Evolutionary conservation across 805 yeast species (phyloP).

Genomic region (Teunomyces tritomae): DNA sequence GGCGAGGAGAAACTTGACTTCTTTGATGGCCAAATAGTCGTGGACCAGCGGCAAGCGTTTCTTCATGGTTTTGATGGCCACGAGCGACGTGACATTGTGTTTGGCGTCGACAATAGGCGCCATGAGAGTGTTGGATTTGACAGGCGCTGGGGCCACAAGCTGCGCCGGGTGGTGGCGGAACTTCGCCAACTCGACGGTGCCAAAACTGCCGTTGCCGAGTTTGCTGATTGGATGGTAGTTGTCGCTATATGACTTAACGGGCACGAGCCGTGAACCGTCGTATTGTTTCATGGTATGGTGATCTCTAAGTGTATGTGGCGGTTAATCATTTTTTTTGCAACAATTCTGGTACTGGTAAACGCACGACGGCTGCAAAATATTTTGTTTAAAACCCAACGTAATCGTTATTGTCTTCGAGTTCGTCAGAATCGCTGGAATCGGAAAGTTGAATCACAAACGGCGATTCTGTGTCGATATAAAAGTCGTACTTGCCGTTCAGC

Average conservation of each 20-base stretch:
- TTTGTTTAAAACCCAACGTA: conserved; percentile 17
- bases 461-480: conserved; percentile 19
- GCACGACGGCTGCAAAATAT: conserved; percentile 5
- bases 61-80: conserved; percentile 81
- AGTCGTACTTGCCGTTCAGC: conserved; percentile 21
- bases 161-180: conserved; percentile 24
- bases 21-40: conserved; percentile 51
- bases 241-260: conserved; percentile 14
- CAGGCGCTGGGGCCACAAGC: conserved; percentile 14
- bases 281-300: background rate
- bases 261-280: conserved; percentile 5
- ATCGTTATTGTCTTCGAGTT: conserved; percentile 22
- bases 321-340: background rate
- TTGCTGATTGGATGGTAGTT: conserved; percentile 49
- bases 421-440: conserved; percentile 13
- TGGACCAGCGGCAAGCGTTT: conserved; percentile 38
- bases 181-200: conserved; percentile 65
- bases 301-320: background rate
- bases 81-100: conserved; percentile 33
- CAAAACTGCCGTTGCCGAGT: conserved; percentile 77
- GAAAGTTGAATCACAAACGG: conserved; percentile 16
- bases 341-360: background rate
- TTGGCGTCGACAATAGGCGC: conserved; percentile 34
- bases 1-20: conserved; percentile 61
- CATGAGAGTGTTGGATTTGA: conserved; percentile 48